Percentiles rank a stretch among this genome's conserved stretches.
Conservation (phyloP, 768 basidiomycete genomes). For the Leccinum disarticulatum region DNA sequence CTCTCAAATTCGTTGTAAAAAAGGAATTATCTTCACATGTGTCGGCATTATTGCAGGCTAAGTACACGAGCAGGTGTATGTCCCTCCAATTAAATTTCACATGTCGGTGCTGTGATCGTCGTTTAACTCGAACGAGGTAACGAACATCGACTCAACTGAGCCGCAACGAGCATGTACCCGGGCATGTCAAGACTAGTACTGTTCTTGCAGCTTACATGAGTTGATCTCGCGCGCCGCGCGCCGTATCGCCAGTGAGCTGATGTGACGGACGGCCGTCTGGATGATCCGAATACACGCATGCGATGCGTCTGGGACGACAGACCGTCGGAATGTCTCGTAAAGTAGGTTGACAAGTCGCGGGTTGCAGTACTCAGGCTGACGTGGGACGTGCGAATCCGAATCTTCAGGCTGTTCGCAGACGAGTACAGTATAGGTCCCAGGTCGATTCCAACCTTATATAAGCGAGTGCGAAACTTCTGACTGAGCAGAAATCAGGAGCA, state of each 20-base stretch:
- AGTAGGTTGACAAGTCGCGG: neutral
- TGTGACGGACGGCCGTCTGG: neutral
- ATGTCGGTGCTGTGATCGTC: neutral
- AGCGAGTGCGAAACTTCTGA: too few relatives aligned
- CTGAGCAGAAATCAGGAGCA: too few relatives aligned
- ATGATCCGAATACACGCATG: neutral
- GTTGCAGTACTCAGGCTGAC: neutral
- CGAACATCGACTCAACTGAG: neutral
- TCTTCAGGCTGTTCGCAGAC: neutral
- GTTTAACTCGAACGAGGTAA: neutral
- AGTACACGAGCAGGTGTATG: neutral
- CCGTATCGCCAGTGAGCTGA: neutral
- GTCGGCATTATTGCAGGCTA: neutral
- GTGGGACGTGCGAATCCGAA: slow-evolving; percentile 2
- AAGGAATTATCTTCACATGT: too few relatives aligned
- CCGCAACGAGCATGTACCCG: neutral
- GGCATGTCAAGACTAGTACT: neutral
- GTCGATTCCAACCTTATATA: too few relatives aligned
- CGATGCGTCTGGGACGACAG: neutral
- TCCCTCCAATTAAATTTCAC: neutral
- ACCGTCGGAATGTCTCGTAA: neutral
- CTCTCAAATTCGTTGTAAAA: too few relatives aligned
- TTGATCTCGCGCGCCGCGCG: slow-evolving; percentile 8
- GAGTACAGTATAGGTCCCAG: neutral
- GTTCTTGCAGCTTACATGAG: neutral